Evolutionary conservation across 2,329 filamentous ascomycete species (phyloP), one percentile per base, ranked within the genome.

Genomic region (Arthroderma sp.): DNA sequence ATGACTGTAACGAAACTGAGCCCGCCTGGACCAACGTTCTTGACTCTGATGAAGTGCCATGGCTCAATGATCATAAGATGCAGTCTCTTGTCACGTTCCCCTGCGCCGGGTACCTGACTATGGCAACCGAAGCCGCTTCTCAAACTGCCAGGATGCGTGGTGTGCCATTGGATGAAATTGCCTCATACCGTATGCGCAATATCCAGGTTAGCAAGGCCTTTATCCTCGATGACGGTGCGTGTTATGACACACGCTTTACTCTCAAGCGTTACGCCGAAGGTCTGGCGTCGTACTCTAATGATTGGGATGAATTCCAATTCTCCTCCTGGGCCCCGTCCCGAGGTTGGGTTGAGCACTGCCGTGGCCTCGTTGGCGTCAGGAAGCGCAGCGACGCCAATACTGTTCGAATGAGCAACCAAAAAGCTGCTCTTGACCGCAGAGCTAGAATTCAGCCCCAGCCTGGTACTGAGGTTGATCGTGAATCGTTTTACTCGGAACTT

Each of bases 11-110:
- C n/a, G 58, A 61, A n/a, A 41, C 64, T 1, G 62, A 69, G 11
- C 73, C 73, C 0, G 53, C 58, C 0, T 79, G 74, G 73, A 63
- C 72, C 1, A 74, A 74, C 39, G 41, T 74, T 1, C 60, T 78
- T 0, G 62, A 66, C 2, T 56, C 73, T n/a, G 28, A 31, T 13
- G 39, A 58, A 19, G 38, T 49, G 6, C 56, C 58, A 2, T 80
- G 77, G 78, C 54, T 79, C 1, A 59, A 59, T 0, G 73, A 77
- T 51, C 75, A 80, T 59, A 64, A 64, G 21, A 60, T 79, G 1
- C 60, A 66, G 0, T 64, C 63, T 0, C 63, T 72, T 4, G 61
- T 72, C 1, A 61, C 78, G 0, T 75, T 75, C 43, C 76, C 77
- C 0, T 68, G 61, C 1, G 70, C 75, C 0, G 75, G 67, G 0